Percentiles rank a stretch among this genome's conserved stretches.
phyloP scores from a whole-genome alignment of 495 filamentous ascomycete genomes.

The Elasticomyces elasticus region DNA sequence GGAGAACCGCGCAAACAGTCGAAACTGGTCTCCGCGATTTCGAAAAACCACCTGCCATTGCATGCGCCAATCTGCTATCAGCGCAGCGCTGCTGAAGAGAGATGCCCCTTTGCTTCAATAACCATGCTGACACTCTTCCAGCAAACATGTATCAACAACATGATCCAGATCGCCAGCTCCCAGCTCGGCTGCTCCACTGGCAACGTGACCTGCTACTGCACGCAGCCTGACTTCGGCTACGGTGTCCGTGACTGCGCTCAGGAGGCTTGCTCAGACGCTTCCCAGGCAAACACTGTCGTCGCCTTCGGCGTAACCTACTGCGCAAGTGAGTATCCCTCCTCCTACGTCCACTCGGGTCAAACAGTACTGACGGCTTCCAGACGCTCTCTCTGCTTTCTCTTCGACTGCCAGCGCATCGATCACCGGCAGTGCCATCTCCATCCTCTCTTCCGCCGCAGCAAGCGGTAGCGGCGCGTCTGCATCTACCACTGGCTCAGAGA shows the following conservation, averaged over 20 bases:
- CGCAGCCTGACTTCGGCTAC: slow-evolving; percentile 53
- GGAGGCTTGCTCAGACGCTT: slow-evolving; percentile 46
- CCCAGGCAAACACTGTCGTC: slow-evolving; percentile 27
- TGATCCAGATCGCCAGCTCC: slow-evolving; percentile 50
- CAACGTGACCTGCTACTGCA: slow-evolving; percentile 63
- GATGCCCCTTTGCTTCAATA: too few relatives aligned
- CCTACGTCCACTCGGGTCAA: background rate
- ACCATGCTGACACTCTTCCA: slow-evolving; percentile 27
- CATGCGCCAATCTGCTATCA: too few relatives aligned
- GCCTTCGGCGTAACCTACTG: slow-evolving; percentile 35
- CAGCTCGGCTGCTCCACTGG: slow-evolving; percentile 48
- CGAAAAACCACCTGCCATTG: background rate
- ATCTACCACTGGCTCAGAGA: background rate
- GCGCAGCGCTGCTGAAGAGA: too few relatives aligned
- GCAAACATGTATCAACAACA: slow-evolving; percentile 64
- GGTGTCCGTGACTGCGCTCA: slow-evolving; percentile 73
- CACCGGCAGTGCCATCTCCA: slow-evolving; percentile 13
- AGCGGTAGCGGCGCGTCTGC: background rate
- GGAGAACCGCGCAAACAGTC: too few relatives aligned
- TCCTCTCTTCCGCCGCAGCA: slow-evolving; percentile 23
- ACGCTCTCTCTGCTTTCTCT: slow-evolving; percentile 8
- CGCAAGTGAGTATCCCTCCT: slow-evolving; percentile 32
- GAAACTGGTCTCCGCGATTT: too few relatives aligned
- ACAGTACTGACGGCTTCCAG: slow-evolving; percentile 5
- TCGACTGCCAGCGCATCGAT: slow-evolving; percentile 14